Conservation (phyloP, 139 green algal species). For the Coelastrella sp. region DNA sequence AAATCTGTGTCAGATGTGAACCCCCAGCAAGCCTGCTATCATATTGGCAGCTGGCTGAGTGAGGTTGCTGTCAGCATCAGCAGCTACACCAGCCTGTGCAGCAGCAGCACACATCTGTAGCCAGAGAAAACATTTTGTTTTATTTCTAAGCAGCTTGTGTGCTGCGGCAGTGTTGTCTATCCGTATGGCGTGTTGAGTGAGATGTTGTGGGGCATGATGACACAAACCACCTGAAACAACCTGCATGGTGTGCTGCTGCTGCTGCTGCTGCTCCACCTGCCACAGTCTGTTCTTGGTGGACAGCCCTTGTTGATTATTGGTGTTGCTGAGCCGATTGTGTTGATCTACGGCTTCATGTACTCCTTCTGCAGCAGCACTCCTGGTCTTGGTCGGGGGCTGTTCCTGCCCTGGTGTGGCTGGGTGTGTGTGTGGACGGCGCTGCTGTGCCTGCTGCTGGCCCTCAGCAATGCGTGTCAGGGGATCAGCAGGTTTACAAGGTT, state of each 20-base stretch:
- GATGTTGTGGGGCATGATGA: not conserved
- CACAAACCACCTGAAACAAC: not conserved
- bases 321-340: constrained; percentile 88
- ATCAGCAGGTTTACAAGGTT: constrained; percentile 85
- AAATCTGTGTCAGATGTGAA: not conserved
- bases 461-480: constrained; percentile 60
- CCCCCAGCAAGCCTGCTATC: not conserved
- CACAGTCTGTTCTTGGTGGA: constrained; percentile 83
- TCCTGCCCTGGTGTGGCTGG: constrained; percentile 81
- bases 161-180: not conserved
- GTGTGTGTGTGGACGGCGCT: constrained; percentile 79
- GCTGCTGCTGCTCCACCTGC: not conserved
- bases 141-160: not conserved
- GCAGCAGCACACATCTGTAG: not conserved
- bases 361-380: constrained; percentile 1
- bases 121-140: not conserved
- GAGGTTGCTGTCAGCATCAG: not conserved
- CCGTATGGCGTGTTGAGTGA: too few species aligned
- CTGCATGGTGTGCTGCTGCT: not conserved
- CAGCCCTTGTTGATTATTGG: constrained; percentile 95
- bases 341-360: constrained; percentile 88
- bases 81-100: not conserved
- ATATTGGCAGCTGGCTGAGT: not conserved
- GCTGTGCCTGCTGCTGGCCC: constrained; percentile 73
- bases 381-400: constrained; percentile 51